Conservation (phyloP, 805 yeast species). For the Peterozyma toletana region DNA sequence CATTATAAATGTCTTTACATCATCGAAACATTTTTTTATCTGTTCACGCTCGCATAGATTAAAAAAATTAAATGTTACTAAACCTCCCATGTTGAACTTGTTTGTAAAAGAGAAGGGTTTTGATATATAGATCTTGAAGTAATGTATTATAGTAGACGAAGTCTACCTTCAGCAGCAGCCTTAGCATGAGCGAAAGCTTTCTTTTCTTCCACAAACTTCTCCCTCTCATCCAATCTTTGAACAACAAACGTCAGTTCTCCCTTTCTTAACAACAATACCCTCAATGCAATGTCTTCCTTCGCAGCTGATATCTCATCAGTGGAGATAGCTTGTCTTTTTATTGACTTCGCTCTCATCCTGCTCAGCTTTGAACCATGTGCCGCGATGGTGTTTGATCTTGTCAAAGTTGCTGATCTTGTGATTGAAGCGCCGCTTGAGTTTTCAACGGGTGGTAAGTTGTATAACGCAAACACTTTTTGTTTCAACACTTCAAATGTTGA, state of each 20-base stretch:
- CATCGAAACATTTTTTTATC: too few relatives aligned
- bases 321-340: constrained; percentile 26
- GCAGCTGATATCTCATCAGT: constrained; percentile 29
- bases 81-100: too few relatives aligned
- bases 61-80: too few relatives aligned
- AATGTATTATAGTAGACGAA: constrained; percentile 19
- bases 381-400: constrained; percentile 58
- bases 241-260: constrained; percentile 56
- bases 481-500: constrained; percentile 41
- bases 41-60: too few relatives aligned
- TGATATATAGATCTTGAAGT: constrained; percentile 14
- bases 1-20: too few relatives aligned
- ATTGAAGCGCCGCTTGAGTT: constrained; percentile 10
- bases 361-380: constrained; percentile 61
- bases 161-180: constrained; percentile 9
- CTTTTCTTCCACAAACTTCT: constrained; percentile 27
- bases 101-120: constrained; percentile 6
- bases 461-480: constrained; percentile 23
- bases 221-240: constrained; percentile 54
- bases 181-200: constrained; percentile 18
- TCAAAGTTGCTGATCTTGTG: constrained; percentile 40
- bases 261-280: constrained; percentile 57
- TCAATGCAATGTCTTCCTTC: constrained; percentile 63
- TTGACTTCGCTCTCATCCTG: constrained; percentile 32
- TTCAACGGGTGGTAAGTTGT: not conserved